Evolutionary conservation across 345 rosid genomes (phyloP), one percentile per base, ranked within the genome.

Genomic region (Gossypium arboreum): DNA sequence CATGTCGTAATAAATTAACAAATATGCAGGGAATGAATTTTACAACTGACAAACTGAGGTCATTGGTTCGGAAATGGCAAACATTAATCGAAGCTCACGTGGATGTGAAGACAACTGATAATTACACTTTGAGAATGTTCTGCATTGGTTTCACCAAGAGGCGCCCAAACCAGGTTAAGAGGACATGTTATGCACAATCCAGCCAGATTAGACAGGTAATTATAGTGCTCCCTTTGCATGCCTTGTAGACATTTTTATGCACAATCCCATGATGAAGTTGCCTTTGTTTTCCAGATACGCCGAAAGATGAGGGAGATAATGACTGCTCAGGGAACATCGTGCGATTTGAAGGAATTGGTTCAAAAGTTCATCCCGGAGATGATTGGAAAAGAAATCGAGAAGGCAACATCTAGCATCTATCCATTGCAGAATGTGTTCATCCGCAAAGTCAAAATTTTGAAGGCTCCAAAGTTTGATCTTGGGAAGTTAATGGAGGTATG

Each of bases 71-170:
- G 55, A 95, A 90, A 81, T 95, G 98, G 98, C 97, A 95, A 79
- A 93, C 96, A 17, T 80, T 93, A 85, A 91, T 91, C 29, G 99
- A 95, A 85, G 84, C 90, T 64, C 93, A 90, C 71, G 99, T 93
- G n/a, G 99, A 96, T 85, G 97, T 96, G 39, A 96, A 96, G 83
- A 93, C 99, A 7, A 96, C 98, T 2, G 99, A 92, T 43, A 89
- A 79, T 83, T 92, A 82, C 77, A 96, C 97, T 3, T 63, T 92
- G 73, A 91, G 97, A 86, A 79, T 95, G 81, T 95, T 95, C 84
- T 95, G 97, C 83, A 90, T 95, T 56, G 98, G 90, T 27, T 95
- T 96, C 84, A 93, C 97, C 47, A 90, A 88, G 87, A 96, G 99
- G 69, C 92, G 94, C 75, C 86, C 90, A 39, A 96, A 96, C 85